A percentile compares a stretch with the other conserved stretches of the same genome.
Conservation (phyloP, 2,329 filamentous ascomycete genomes). For the Mycosphaerella sp. region DNA sequence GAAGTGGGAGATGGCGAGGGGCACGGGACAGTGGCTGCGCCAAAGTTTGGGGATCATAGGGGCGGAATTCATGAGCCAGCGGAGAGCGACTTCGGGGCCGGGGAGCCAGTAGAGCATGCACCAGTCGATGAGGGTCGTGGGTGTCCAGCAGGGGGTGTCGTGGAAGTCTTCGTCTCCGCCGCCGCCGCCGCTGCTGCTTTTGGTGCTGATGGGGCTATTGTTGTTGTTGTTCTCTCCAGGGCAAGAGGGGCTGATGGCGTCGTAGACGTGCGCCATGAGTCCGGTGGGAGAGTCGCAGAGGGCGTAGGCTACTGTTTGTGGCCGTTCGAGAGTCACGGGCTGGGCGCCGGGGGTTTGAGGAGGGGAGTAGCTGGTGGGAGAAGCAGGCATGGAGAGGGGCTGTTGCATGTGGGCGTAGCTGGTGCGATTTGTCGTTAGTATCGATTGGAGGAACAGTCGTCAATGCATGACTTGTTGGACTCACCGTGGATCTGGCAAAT, state of each 20-base stretch:
- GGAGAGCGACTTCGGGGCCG: conserved; percentile 55
- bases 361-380: conserved; percentile 10
- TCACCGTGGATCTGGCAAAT: conserved; percentile 44
- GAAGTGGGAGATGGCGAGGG: conserved; percentile 40
- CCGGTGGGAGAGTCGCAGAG: conserved; percentile 57
- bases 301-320: conserved; percentile 54
- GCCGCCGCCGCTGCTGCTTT: background rate
- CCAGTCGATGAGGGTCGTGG: conserved; percentile 53
- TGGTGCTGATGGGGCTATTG: too few relatives aligned
- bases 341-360: conserved; percentile 17
- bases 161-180: background rate
- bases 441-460: background rate
- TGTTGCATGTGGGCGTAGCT: conserved; percentile 19
- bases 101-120: conserved; percentile 60
- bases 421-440: conserved; percentile 10
- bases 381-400: conserved; percentile 2
- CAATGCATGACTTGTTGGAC: background rate
- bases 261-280: conserved; percentile 49
- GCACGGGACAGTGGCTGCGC: conserved; percentile 29
- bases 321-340: conserved; percentile 28
- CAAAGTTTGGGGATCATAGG: conserved; percentile 24
- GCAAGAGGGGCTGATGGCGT: conserved; percentile 21
- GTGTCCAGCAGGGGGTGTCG: conserved; percentile 27
- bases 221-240: background rate
- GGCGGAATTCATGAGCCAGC: conserved; percentile 42